Base-by-base conservation (phyloP, 2,329 filamentous ascomycete genomes). In the Bisporella sp. region DNA sequence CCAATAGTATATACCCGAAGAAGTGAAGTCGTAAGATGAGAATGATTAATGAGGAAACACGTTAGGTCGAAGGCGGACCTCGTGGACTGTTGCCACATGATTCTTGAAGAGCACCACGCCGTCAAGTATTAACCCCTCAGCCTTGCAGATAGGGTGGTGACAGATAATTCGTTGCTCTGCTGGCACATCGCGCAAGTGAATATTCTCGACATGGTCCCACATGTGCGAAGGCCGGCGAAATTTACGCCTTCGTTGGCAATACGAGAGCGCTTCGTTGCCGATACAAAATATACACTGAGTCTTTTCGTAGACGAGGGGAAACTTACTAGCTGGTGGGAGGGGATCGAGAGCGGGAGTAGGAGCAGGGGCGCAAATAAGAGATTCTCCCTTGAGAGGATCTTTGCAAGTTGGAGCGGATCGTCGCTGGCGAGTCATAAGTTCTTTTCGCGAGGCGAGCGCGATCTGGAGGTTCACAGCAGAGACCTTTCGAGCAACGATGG, bases 91-190 rank as follows among this genome's bases (percentile, higher is more conserved):
- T n/a, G n/a, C n/a, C 40, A 57, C 48, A 47, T 61, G 49, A 52
- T 55, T 55, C 40, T 61, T 60, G 46, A 60, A 60, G 39, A 43
- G 39, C 45, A 51, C 53, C 5, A 57, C 45, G 41, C 39, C 50
- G 13, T 56, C 33, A n/a, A 60, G 50, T 6, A 50, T 4, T 13
- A 52, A 44, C n/a, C 46, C 48, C 21, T 49, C 2, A 46, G 45
- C 47, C 33, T 49, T 52, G 39, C 45, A 57, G 2, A 48, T 7
- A 51, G 50, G 52, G 42, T 57, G 44, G n/a, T 47, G 12, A 12
- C 41, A 57, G 42, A 47, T 28, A 7, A 54, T 47, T 40, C 28
- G 31, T 33, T 55, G n/a, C 43, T 47, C 37, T 43, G 31, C 32
- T 46, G 12, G 31, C 28, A 52, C 33, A 6, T 39, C 29, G 11